phyloP scores from a whole-genome alignment of 345 rosid species.

The Moringa oleifera region DNA sequence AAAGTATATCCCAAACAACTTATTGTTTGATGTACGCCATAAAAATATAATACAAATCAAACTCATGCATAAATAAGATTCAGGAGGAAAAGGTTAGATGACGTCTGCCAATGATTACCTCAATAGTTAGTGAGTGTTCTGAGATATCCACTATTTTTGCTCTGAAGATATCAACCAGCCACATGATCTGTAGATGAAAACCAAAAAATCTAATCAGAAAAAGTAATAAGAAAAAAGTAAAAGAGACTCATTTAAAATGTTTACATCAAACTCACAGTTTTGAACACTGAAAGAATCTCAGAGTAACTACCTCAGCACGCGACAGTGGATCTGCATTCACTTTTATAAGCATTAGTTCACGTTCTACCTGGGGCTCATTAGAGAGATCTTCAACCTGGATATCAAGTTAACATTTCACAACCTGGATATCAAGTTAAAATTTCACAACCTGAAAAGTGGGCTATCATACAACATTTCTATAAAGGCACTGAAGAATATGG shows the following conservation, averaged over 20 bases:
- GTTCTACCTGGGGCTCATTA: slow-evolving; percentile 86
- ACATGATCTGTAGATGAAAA: slow-evolving; percentile 61
- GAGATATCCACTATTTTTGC: slow-evolving; percentile 83
- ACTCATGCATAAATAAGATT: background rate
- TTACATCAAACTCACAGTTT: slow-evolving; percentile 2
- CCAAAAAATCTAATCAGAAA: slow-evolving; percentile 12
- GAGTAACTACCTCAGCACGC: slow-evolving; percentile 56
- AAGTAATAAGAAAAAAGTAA: slow-evolving; percentile 8
- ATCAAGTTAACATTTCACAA: background rate
- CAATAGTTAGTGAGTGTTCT: slow-evolving; percentile 65
- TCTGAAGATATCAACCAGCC: slow-evolving; percentile 88
- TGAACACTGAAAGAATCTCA: slow-evolving; percentile 10
- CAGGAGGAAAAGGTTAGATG: background rate
- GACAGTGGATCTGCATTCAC: slow-evolving; percentile 52
- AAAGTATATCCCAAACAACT: too few relatives aligned
- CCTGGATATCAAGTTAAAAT: background rate
- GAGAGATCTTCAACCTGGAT: slow-evolving; percentile 87
- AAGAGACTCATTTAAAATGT: background rate
- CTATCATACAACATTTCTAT: background rate
- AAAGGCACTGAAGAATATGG: background rate
- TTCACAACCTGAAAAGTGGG: background rate
- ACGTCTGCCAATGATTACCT: slow-evolving; percentile 35
- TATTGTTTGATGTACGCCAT: too few relatives aligned
- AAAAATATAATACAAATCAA: slow-evolving; percentile 6
- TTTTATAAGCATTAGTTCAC: slow-evolving; percentile 89